Base-by-base conservation (phyloP, 495 filamentous ascomycete genomes). In the Polyplosphaeria fusca region DNA sequence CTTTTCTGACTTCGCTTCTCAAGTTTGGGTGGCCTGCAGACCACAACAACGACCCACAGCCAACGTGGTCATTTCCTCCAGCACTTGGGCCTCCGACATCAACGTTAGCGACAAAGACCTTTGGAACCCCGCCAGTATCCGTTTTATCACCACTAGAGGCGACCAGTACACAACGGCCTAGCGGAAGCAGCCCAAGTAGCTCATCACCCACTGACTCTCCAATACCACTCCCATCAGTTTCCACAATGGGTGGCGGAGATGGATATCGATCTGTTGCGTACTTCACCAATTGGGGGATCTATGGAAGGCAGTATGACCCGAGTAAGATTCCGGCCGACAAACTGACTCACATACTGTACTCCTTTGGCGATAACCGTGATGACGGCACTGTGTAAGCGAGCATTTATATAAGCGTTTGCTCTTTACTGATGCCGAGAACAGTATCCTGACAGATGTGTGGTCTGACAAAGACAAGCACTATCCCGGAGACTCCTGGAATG, bases 291-390 rank as follows among this genome's bases (percentile, higher is more conserved):
- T 93, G 89, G 83, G 73, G 73, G 28, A 94, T 95, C 60, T 95
- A 95, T 65, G 88, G 79, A 39, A 79, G 91, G 61, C 83, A 91
- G 58, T 86, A 94, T 70, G 81, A 86, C 32, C 90, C 91, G 0
- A 88, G 95, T 60, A 86, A 95, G 68, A 75, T 98, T 14, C 92
- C 91, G 2, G 87, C 83, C 4, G 81, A 89, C 39, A 88, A 95
- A 48, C 76, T 98, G 26, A 98, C 92, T 0, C 93, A 98, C 73
- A 75, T 97, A 3, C 82, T 96, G 14, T 98, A 95, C 64, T 81
- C 91, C 24, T 96, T 96, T 68, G 90, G 87, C 39, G 90, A 94
- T 65, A 79, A 95, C 32, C 80, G 79, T 12, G 79, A 61, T 56
- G n/a, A n/a, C n/a, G 78, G 73, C 30, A 19, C 20, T 20, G 30